Base-by-base conservation (phyloP, 1,284 basidiomycete genomes). In the Malassezia japonica region DNA sequence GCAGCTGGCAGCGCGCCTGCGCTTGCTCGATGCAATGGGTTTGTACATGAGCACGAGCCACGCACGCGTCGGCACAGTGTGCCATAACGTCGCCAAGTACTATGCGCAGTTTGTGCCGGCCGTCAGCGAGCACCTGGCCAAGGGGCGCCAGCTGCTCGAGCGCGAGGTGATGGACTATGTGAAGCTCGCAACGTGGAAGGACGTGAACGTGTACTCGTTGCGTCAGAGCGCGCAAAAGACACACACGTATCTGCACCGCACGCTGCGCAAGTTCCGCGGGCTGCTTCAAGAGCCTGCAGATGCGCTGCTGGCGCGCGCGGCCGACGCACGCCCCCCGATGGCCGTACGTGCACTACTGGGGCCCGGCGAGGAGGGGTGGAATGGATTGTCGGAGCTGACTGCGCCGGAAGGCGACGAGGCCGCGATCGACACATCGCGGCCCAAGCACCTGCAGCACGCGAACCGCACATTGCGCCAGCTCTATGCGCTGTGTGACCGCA, bases 151-250 rank as follows among this genome's bases (percentile, higher is more conserved):
- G 1, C 70, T 71, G 1, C 74, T 95, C 36, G 88, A 95, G 74
- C 84, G 83, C 63, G 85, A 92, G 47, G 80, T 98, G 47, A 80
- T 79, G 53, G 82, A 81, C 48, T 86, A 87, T 69, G 85, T 98
- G 78, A 90, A 89, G 73, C 79, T 99, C 33, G 94, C 94, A 0
- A 94, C 89, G 67, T 98, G 94, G 94, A 92, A 87, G 73, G 94
- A 99, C 70, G 79, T 92, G 68, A 99, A 98, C 65, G 85, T 98
- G 9, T 86, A 88, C 60, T 90, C 94, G 3, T 79, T 99, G 58
- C 87, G 86, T 72, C 83, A 86, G 57, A 96, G 90, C 64, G 91
- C 92, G 0, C 82, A 85, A 61, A 85, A 82, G 67, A 89, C 87
- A 1, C 94, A 99, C 73, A 82, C 83, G 55, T 87, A 91, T 59